Base-by-base conservation (phyloP, 768 basidiomycete species). In the Cubamyces sp. region DNA sequence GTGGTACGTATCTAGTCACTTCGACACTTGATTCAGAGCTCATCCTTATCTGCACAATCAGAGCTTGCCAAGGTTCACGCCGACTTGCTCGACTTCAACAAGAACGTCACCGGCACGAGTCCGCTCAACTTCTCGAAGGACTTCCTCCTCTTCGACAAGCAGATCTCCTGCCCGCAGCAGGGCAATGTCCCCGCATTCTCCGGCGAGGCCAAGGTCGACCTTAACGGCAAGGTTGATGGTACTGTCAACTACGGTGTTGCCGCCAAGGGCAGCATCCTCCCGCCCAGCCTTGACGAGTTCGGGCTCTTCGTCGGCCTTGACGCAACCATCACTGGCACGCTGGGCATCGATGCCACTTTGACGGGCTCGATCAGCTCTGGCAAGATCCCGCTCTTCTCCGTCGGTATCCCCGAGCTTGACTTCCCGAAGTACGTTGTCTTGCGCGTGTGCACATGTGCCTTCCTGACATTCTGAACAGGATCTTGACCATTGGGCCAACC, bases 341-440 rank as follows among this genome's bases (percentile, higher is more conserved):
- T 84, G 21, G 70, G 71, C 23, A 42, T 84, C 50, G 69, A 65
- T 8, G 79, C 79, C 11, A 73, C 71, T 19, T 74, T 78, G 3
- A 68, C 73, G 51, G 78, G 80, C 0, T 70, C 72, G 0, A 61
- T 83, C 18, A 78, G 81, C 62, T 77, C 81, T 0, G 82, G 79
- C 4, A 76, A 75, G 43, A 71, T 81, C 54, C 66, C 69, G 16
- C 66, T 85, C 14, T 74, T 81, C 42, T 69, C 76, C 51, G 63
- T 78, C 34, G 79, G 79, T 1, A 73, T 85, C 57, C 81, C 81
- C 1, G 82, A 81, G 7, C 73, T 84, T 18, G 77, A 80, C 65
- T 77, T 84, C 69, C 81, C 82, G 45, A 81, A 78, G 81, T 81
- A 70, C 15, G 74, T 66, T 14, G n/a, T 6, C 6, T 14, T 39